Evolutionary conservation across 1,139 yeast species (phyloP).

Genomic region (Magnusiomyces suaveolens): DNA sequence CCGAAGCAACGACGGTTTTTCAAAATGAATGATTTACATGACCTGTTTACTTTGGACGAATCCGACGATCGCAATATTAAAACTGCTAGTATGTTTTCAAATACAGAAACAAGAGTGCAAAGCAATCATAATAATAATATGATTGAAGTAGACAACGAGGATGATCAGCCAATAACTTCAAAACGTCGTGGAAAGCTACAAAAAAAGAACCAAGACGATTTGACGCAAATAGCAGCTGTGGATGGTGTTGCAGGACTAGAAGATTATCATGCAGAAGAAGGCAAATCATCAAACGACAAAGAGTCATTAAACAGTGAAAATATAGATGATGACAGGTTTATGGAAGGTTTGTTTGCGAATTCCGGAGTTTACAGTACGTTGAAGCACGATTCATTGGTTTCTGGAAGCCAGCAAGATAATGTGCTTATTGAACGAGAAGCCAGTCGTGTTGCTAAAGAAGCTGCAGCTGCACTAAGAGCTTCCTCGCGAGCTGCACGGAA

Average conservation of each 20-base stretch:
- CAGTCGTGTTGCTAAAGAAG: constrained; percentile 60
- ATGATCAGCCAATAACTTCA: constrained; percentile 24
- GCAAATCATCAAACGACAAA: too few species aligned
- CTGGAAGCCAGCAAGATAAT: constrained; percentile 46
- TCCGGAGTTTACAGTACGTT: constrained; percentile 69
- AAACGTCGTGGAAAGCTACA: constrained; percentile 19
- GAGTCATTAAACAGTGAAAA: too few species aligned
- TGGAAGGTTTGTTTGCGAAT: constrained; percentile 65
- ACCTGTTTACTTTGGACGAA: constrained; percentile 75
- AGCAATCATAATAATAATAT: constrained; percentile 15
- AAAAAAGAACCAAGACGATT: constrained; percentile 38
- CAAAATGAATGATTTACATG: constrained; percentile 85
- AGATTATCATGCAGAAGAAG: constrained; percentile 37
- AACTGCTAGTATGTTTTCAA: constrained; percentile 55
- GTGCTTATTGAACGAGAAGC: constrained; percentile 70
- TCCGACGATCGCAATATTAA: constrained; percentile 51
- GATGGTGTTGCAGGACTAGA: constrained; percentile 49
- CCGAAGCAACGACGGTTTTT: constrained; percentile 91
- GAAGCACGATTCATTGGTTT: constrained; percentile 62
- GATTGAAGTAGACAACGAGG: constrained; percentile 13
- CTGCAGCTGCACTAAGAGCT: constrained; percentile 59
- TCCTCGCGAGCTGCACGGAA: constrained; percentile 58
- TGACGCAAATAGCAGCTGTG: constrained; percentile 43
- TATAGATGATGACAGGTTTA: constrained; percentile 44
- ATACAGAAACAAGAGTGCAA: constrained; percentile 38